phyloP scores from a whole-genome alignment of 75 land plant genomes.

The Ceratopteris richardii region DNA sequence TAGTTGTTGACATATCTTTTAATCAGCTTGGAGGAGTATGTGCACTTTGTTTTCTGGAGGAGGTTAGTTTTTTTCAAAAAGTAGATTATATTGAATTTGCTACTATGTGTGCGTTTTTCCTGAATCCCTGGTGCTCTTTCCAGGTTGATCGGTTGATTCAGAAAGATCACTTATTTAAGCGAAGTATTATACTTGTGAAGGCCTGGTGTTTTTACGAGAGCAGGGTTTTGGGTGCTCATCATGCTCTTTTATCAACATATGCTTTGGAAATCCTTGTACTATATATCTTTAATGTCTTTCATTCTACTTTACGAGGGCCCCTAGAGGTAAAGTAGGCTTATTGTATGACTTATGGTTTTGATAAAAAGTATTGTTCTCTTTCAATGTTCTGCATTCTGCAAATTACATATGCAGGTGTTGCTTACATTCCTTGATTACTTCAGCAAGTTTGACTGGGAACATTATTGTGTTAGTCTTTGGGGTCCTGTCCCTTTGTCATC shows the following conservation, averaged over 20 bases:
- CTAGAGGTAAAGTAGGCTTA: slow-evolving; percentile 53
- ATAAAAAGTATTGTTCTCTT: neutral
- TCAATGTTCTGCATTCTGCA: neutral
- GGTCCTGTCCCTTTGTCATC: slow-evolving; percentile 87
- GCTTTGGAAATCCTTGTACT: slow-evolving; percentile 96
- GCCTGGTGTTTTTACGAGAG: slow-evolving; percentile 99
- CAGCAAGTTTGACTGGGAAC: slow-evolving; percentile 97
- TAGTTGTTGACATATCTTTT: slow-evolving; percentile 96
- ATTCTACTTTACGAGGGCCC: slow-evolving; percentile 85
- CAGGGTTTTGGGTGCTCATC: slow-evolving; percentile 92
- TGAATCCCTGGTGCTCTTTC: too few relatives aligned
- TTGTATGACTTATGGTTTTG: neutral
- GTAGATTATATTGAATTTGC: neutral
- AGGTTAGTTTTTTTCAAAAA: slow-evolving; percentile 38
- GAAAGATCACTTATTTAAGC: slow-evolving; percentile 87
- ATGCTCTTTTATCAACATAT: slow-evolving; percentile 96
- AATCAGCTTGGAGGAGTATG: slow-evolving; percentile 96
- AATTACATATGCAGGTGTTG: slow-evolving; percentile 75
- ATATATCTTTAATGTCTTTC: slow-evolving; percentile 93
- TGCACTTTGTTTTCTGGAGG: slow-evolving; percentile 94
- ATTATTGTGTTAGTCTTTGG: slow-evolving; percentile 90
- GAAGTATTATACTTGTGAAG: slow-evolving; percentile 93
- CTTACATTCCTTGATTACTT: slow-evolving; percentile 87
- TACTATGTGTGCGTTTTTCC: slow-evolving; percentile 1
- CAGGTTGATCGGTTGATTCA: slow-evolving; percentile 85